Percentiles rank a stretch among this genome's conserved stretches.
Evolutionary conservation across 169 alveolate genomes (phyloP).

Genomic region (Babesia bovis): DNA sequence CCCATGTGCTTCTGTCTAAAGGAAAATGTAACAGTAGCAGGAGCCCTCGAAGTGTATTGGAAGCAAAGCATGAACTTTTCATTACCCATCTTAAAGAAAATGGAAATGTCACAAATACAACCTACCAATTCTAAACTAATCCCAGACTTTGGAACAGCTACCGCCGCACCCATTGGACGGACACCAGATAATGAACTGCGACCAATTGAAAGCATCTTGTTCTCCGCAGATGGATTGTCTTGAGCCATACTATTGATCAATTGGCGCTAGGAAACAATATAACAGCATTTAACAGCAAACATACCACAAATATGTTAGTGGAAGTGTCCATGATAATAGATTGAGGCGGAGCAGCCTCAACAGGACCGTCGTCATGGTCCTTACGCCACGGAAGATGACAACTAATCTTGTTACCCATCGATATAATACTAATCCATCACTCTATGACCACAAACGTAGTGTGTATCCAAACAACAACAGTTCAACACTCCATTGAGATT

Average conservation of each 20-base stretch:
- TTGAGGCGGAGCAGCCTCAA: conserved; percentile 20
- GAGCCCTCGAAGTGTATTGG: conserved; percentile 31
- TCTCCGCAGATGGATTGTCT: not conserved
- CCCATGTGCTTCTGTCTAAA: conserved; percentile 51
- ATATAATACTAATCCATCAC: no score
- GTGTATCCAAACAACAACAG: no score
- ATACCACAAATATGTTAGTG: not conserved
- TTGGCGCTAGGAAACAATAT: not conserved
- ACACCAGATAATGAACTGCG: conserved; percentile 1
- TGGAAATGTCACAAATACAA: not conserved
- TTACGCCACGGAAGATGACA: not conserved
- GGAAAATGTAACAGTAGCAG: conserved; percentile 25
- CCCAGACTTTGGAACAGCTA: conserved; percentile 20
- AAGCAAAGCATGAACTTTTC: conserved; percentile 11
- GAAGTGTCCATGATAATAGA: conserved; percentile 10
- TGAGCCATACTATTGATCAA: not conserved
- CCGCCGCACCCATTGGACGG: conserved; percentile 16
- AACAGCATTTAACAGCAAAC: not conserved
- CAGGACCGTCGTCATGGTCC: not conserved
- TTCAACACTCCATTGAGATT: no score
- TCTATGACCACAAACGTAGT: no score
- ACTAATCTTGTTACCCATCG: not conserved
- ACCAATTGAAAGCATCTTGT: not conserved
- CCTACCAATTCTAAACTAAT: conserved; percentile 8
- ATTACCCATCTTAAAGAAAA: not conserved